Base-by-base conservation (phyloP, 2,329 filamentous ascomycete genomes). In the Ophiocordyceps unilateralis region DNA sequence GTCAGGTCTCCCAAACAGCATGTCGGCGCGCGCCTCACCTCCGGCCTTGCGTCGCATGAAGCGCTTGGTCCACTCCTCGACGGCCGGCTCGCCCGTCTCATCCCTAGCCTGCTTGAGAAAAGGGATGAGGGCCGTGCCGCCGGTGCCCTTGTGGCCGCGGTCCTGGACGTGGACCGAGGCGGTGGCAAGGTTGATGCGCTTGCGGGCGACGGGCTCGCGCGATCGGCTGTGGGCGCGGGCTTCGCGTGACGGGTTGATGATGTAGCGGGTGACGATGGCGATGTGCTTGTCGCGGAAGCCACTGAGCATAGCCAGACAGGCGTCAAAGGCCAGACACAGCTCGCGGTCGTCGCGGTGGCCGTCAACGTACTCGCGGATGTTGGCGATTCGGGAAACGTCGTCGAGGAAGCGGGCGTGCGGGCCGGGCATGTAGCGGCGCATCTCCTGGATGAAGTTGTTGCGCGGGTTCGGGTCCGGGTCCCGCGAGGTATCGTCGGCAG, bases 361-460 rank as follows among this genome's bases (percentile, higher is more conserved):
- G 50, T 83, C 74, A 41, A 95, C 88, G 52, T 81, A 96, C 17
- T 81, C 70, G 24, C 86, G 83, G 51, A 98, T 86, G 55, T 96
- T 96, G 51, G 89, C 79, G 4, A 95, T 78, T 15, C 67, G 67
- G 41, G 76, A 70, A 12, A 95, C 79, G 48, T 93, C 82, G 49
- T 83, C 74, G 4, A 98, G 70, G 64, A 98, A 98, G 36, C 83
- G 79, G 4, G 87, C 82, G 56, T 98, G 91, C 0, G 83, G 76
- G 0, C 87, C 89, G 0, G 91, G 91, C 91, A 98, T 98, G 64
- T 98, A 98, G 39, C 75, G 75, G 45, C 89, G 82, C 91, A 98
- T 98, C 50, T 98, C 91, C 55, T 83, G 78, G 56, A 98, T 89
- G 64, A 98, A 98, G 55, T 91, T 93, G 64, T 39, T 22, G 8